phyloP scores from a whole-genome alignment of 352 stramenopile genomes.

The Globisporangium cylindrosporum region DNA sequence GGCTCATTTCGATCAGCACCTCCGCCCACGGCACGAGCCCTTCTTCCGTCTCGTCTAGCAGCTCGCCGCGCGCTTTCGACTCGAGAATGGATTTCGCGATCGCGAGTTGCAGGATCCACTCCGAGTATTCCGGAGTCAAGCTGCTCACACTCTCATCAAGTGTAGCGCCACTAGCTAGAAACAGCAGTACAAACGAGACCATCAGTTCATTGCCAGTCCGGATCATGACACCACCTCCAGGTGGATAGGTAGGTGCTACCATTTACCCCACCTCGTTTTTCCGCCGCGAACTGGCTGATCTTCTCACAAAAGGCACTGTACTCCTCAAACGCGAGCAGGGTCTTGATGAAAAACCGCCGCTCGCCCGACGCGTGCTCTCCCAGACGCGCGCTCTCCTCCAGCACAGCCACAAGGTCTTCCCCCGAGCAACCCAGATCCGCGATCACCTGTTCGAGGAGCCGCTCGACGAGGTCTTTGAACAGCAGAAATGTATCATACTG shows the following conservation, averaged over 20 bases:
- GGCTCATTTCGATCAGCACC: slow-evolving; percentile 54
- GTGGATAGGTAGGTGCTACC: background rate
- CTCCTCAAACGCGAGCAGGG: slow-evolving; percentile 67
- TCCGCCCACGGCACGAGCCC: slow-evolving; percentile 60
- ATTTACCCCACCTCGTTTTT: slow-evolving; percentile 29
- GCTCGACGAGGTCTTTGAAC: slow-evolving; percentile 71
- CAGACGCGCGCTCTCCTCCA: slow-evolving; percentile 40
- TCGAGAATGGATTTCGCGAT: slow-evolving; percentile 71
- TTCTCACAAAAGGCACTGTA: slow-evolving; percentile 55
- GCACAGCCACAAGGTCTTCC: slow-evolving; percentile 44
- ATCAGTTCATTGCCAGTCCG: no score
- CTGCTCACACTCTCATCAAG: background rate
- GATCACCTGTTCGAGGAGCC: slow-evolving; percentile 57
- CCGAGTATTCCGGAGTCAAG: slow-evolving; percentile 24
- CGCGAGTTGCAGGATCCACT: slow-evolving; percentile 68
- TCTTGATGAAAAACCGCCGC: slow-evolving; percentile 65
- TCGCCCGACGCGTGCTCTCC: slow-evolving; percentile 37
- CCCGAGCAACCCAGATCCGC: slow-evolving; percentile 58
- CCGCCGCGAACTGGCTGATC: slow-evolving; percentile 51
- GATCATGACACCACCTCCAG: background rate
- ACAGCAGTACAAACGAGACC: background rate
- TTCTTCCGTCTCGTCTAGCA: slow-evolving; percentile 56
- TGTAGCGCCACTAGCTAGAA: slow-evolving; percentile 8
- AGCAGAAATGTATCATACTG: slow-evolving; percentile 68
- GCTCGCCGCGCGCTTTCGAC: slow-evolving; percentile 43